Conservation (phyloP, 108 stramenopile species). For the Nitzschia sp. region DNA sequence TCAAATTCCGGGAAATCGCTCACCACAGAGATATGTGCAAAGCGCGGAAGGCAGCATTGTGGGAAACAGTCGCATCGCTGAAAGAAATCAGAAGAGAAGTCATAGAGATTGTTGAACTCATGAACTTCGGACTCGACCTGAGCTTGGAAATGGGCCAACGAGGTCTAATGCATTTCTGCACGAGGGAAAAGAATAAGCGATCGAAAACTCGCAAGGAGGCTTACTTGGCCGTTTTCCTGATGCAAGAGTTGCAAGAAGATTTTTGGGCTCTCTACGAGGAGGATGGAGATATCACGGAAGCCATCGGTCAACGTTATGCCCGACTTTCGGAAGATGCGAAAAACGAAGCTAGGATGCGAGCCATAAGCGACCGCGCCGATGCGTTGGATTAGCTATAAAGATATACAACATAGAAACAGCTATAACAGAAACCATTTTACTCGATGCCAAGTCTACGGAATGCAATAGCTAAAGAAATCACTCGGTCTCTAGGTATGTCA, state of each 20-base stretch:
- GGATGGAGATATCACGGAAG: not conserved
- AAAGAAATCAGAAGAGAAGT: constrained; percentile 3
- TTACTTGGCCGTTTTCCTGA: not conserved
- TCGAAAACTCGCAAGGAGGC: not conserved
- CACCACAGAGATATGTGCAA: not conserved
- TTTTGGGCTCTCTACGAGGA: not conserved
- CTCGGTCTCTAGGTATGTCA: too few species aligned
- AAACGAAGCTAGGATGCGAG: constrained; percentile 4
- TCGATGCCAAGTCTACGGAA: too few species aligned
- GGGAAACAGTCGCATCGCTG: not conserved
- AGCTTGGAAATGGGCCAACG: not conserved
- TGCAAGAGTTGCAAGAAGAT: constrained; percentile 9
- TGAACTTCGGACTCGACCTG: not conserved
- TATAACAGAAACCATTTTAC: too few species aligned
- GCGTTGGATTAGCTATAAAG: not conserved
- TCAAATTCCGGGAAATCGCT: constrained; percentile 3
- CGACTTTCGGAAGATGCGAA: not conserved
- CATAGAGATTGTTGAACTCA: not conserved
- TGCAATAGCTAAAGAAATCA: too few species aligned
- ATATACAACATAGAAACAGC: not conserved
- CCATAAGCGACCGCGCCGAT: not conserved
- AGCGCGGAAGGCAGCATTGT: not conserved
- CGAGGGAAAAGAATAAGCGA: not conserved
- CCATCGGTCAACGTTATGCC: constrained; percentile 5
- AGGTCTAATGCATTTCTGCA: not conserved